These are phyloP conservation scores for Saccharum officinarum DNA, from an alignment of 176 grass and related monocot genomes.

Conservation along the genomic window DNA sequence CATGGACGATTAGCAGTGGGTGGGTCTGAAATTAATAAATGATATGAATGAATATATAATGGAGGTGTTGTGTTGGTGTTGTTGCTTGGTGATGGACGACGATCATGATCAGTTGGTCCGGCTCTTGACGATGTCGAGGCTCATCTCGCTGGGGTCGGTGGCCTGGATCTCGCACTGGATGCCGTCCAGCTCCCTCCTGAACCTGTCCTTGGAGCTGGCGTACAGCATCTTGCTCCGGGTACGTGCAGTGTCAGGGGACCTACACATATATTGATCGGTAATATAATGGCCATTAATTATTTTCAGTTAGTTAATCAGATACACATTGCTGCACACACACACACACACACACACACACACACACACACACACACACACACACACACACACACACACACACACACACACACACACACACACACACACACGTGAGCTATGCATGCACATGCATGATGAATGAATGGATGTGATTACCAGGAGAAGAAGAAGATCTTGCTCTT, in stretches of 20 bases:
- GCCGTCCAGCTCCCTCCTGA: conserved; percentile 62
- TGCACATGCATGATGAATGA: too few relatives aligned
- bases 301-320: too few relatives aligned
- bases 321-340: too few relatives aligned
- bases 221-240: conserved; percentile 65
- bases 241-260: conserved; percentile 58
- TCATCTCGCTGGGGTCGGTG: conserved; percentile 63
- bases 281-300: too few relatives aligned
- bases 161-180: conserved; percentile 68
- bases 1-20: conserved; percentile 3
- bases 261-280: background rate
- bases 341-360: too few relatives aligned
- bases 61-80: background rate
- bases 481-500: conserved; percentile 99
- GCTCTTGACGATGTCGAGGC: conserved; percentile 55
- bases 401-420: too few relatives aligned
- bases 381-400: too few relatives aligned
- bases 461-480: conserved; percentile 40
- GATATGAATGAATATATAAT: background rate
- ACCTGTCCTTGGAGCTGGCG: conserved; percentile 66
- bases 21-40: background rate
- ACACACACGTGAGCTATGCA: too few relatives aligned
- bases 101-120: conserved; percentile 30
- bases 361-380: too few relatives aligned
- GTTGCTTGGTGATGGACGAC: background rate